A percentile compares a stretch with the other conserved stretches of the same genome.
phyloP scores from a whole-genome alignment of 345 rosid species.

The Dimocarpus longan region DNA sequence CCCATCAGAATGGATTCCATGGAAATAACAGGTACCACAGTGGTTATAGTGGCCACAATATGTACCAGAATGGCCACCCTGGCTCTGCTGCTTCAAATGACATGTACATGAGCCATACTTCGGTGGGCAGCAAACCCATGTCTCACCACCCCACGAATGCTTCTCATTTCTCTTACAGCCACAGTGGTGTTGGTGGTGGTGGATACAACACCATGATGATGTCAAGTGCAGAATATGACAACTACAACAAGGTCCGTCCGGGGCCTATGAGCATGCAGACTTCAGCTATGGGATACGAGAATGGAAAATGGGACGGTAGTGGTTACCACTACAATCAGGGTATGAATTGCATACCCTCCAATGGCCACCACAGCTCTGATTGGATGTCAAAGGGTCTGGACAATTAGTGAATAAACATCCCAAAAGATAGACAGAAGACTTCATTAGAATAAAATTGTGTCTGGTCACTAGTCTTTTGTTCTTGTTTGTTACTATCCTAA shows the following conservation, averaged over 20 bases:
- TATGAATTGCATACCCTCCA: neutral
- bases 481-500: neutral
- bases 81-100: neutral
- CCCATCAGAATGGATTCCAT: neutral
- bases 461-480: neutral
- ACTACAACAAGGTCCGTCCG: neutral
- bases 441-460: neutral
- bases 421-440: neutral
- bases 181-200: neutral
- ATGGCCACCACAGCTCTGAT: neutral
- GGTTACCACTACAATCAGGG: neutral
- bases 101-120: neutral
- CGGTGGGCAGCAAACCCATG: neutral
- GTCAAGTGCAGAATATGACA: slow-evolving; percentile 2
- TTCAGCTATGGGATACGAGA: neutral
- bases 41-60: neutral
- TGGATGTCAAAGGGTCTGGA: neutral
- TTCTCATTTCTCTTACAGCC: neutral
- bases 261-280: neutral
- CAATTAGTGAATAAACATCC: neutral
- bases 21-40: neutral
- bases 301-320: neutral
- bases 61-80: slow-evolving; percentile 6
- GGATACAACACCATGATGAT: neutral
- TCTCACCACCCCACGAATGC: neutral